Conservation (phyloP, 2,329 filamentous ascomycete species). For the Tolypocladium sp. region DNA sequence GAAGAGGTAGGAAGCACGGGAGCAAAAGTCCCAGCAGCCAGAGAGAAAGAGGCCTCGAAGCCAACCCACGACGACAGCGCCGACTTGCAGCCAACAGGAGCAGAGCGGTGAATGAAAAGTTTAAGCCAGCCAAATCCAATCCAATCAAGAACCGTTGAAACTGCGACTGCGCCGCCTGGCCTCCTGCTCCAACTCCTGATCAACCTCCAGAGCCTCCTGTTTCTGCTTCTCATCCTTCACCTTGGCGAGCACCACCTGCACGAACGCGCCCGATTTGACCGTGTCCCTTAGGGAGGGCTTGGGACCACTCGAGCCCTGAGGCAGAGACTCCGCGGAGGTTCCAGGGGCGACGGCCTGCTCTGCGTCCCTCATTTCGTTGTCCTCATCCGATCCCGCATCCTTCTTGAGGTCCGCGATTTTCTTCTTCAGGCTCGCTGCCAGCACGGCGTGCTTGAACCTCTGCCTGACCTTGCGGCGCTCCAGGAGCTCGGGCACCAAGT, state of each 20-base stretch:
- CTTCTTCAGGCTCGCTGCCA: constrained; percentile 91
- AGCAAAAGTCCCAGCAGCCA: neutral
- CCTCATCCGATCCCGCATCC: constrained; percentile 73
- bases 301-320: constrained; percentile 2
- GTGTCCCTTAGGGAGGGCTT: constrained; percentile 32
- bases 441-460: constrained; percentile 84
- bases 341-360: constrained; percentile 38
- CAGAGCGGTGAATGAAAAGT: neutral
- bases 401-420: constrained; percentile 91
- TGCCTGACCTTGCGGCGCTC: constrained; percentile 87
- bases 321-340: constrained; percentile 19
- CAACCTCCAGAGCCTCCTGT: constrained; percentile 63
- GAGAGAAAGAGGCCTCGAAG: neutral
- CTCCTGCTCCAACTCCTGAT: constrained; percentile 47
- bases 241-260: constrained; percentile 92
- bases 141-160: constrained; percentile 12
- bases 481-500: constrained; percentile 87
- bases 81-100: neutral
- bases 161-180: constrained; percentile 26
- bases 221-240: constrained; percentile 49
- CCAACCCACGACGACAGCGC: neutral
- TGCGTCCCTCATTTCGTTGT: constrained; percentile 50
- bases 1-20: neutral
- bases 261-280: constrained; percentile 53
- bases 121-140: neutral